phyloP scores from a whole-genome alignment of 345 rosid genomes.

The Anastatica hierochuntica region DNA sequence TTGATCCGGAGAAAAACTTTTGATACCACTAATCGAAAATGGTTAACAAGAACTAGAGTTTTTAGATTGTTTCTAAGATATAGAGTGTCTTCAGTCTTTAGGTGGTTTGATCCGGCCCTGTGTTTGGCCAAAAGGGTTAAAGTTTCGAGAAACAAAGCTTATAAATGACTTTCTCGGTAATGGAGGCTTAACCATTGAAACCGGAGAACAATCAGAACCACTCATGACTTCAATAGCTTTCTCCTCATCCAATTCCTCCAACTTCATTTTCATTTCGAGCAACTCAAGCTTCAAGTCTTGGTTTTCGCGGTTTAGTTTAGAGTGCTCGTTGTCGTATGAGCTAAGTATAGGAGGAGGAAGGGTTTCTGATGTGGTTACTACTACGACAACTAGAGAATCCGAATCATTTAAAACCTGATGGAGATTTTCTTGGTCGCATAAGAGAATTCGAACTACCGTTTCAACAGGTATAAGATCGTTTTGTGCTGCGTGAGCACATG shows the following conservation, averaged over 20 bases:
- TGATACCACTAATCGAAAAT: too few relatives aligned
- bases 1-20: too few relatives aligned
- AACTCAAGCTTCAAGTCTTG: conserved; percentile 71
- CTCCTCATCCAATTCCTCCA: conserved; percentile 45
- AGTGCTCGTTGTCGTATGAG: conserved; percentile 34
- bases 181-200: conserved; percentile 50
- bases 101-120: conserved; percentile 41
- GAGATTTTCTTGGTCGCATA: conserved; percentile 66
- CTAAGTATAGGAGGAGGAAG: conserved; percentile 22
- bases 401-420: conserved; percentile 40
- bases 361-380: too few relatives aligned
- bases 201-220: conserved; percentile 3
- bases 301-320: conserved; percentile 51
- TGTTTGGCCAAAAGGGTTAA: conserved; percentile 51
- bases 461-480: conserved; percentile 68
- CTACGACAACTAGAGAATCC: neutral
- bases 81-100: conserved; percentile 66
- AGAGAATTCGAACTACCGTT: conserved; percentile 65
- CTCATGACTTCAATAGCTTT: conserved; percentile 9
- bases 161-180: conserved; percentile 64
- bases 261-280: conserved; percentile 61
- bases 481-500: conserved; percentile 81
- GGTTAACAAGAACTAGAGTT: too few relatives aligned
- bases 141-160: conserved; percentile 45
- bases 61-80: conserved; percentile 33